phyloP scores from a whole-genome alignment of 2,329 filamentous ascomycete species.

The Metarhizium robertsii region DNA sequence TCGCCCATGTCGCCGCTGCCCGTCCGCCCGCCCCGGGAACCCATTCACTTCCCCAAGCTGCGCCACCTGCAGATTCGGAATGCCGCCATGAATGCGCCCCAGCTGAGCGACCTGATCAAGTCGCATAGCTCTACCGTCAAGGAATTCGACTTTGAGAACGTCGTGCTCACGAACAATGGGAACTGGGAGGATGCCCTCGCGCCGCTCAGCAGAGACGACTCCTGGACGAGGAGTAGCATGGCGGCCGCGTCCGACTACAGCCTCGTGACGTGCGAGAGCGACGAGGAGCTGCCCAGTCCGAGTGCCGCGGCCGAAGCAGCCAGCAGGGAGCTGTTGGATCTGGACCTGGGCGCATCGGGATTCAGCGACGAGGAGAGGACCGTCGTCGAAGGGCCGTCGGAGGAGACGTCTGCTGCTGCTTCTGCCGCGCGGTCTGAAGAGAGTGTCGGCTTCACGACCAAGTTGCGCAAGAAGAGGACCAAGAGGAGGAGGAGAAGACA shows the following conservation, averaged over 20 bases:
- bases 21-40: conserved; percentile 37
- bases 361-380: conserved; percentile 25
- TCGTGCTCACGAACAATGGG: conserved; percentile 56
- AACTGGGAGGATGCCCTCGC: conserved; percentile 78
- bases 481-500: conserved; percentile 29
- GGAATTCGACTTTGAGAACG: conserved; percentile 74
- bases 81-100: conserved; percentile 57
- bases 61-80: conserved; percentile 65
- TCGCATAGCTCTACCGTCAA: conserved; percentile 58
- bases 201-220: conserved; percentile 44
- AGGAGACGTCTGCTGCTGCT: conserved; percentile 11
- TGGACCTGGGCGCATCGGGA: conserved; percentile 29
- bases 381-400: conserved; percentile 20
- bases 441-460: conserved; percentile 33
- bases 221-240: conserved; percentile 24
- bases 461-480: conserved; percentile 35
- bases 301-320: conserved; percentile 48
- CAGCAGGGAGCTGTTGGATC: conserved; percentile 35
- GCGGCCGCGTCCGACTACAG: conserved; percentile 20
- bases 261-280: conserved; percentile 22
- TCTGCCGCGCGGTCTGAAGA: conserved; percentile 22
- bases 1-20: conserved; percentile 56
- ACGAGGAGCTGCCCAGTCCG: conserved; percentile 32
- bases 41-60: conserved; percentile 58
- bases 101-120: conserved; percentile 60